These are phyloP conservation scores for Aaosphaeria pasadenensis DNA, from an alignment of 2,329 filamentous ascomycete genomes.

Conservation along the genomic window DNA sequence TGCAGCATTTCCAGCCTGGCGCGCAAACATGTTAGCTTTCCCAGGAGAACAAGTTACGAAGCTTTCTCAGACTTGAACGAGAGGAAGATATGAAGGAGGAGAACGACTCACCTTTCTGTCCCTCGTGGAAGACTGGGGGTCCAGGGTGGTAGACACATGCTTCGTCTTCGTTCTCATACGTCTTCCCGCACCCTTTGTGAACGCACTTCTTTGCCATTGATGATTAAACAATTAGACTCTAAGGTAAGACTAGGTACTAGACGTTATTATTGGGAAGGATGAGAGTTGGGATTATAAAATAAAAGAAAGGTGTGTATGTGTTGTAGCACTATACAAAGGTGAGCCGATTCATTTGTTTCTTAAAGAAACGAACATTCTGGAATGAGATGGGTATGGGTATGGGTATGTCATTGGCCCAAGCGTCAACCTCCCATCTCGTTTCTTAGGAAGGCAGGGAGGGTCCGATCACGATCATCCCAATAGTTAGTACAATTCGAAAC, in stretches of 20 bases:
- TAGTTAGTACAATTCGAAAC: not conserved
- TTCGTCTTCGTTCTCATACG: slow-evolving; percentile 77
- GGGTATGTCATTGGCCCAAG: slow-evolving; percentile 26
- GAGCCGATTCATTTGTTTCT: slow-evolving; percentile 3
- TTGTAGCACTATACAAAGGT: not conserved
- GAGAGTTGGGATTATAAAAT: too few relatives aligned
- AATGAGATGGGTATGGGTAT: slow-evolving; percentile 11
- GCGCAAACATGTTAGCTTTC: not conserved
- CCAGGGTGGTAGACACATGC: slow-evolving; percentile 90
- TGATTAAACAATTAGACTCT: not conserved
- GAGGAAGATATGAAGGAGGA: slow-evolving; percentile 2
- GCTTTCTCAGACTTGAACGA: not conserved
- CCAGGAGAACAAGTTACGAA: not conserved
- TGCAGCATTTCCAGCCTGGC: slow-evolving; percentile 97
- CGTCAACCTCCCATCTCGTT: too few relatives aligned
- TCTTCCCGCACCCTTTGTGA: slow-evolving; percentile 92
- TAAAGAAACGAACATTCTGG: slow-evolving; percentile 34
- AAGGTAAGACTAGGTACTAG: too few relatives aligned
- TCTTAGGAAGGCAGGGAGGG: too few relatives aligned
- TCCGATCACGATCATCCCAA: not conserved
- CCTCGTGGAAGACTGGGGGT: slow-evolving; percentile 89
- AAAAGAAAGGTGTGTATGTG: too few relatives aligned
- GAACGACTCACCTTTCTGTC: slow-evolving; percentile 76
- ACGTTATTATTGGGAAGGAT: too few relatives aligned
- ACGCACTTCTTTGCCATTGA: slow-evolving; percentile 82